Base-by-base conservation (phyloP, 2,329 filamentous ascomycete species). In the Aspergillus tubingensis region DNA sequence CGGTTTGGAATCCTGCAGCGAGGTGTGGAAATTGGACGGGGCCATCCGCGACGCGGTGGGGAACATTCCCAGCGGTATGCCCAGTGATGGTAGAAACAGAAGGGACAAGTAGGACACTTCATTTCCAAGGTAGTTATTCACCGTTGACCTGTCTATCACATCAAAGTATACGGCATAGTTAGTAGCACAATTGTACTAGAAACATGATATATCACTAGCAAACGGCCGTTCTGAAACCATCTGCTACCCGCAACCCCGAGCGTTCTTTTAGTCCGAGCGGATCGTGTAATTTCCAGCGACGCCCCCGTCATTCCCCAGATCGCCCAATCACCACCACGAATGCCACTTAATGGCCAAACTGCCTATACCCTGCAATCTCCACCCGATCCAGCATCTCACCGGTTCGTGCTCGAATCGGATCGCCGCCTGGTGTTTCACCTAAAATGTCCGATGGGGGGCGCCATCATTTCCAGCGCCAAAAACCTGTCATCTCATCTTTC, bases 351-450 rank as follows among this genome's bases (percentile, higher is more conserved):
- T 44, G 41, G 41, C 41, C 32, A 36, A 19, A 11, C 15, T 30
- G 25, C 15, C 44, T 27, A 49, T 13, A 49, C 44, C 38, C 38
- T 41, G 44, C 39, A 44, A 55, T 47, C 39, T 54, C 52, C 52
- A 54, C 52, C 15, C 8, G 38, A 25, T 15, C 52, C 38, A 43
- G 51, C 36, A 43, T 54, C 51, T 54, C 32, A 38, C 51, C 52
- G 5, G 52, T 43, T 54, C 17, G 38, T 43, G 23, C 53, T 43
- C 53, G 25, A 55, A 55, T 55, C 53, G 53, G 53, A 55, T 55
- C n/a, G 13, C 17, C 39, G 53, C 41, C 53, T 43, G 39, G 17
- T 6, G 53, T 55, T 55, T 55, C 53, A 55, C 53, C 17, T 55
- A 32, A 36, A 55, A 47, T 55, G 27, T 43, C 53, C 53, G 53